phyloP scores from a whole-genome alignment of 176 grass and related monocot species.

The Panicum miliaceum region DNA sequence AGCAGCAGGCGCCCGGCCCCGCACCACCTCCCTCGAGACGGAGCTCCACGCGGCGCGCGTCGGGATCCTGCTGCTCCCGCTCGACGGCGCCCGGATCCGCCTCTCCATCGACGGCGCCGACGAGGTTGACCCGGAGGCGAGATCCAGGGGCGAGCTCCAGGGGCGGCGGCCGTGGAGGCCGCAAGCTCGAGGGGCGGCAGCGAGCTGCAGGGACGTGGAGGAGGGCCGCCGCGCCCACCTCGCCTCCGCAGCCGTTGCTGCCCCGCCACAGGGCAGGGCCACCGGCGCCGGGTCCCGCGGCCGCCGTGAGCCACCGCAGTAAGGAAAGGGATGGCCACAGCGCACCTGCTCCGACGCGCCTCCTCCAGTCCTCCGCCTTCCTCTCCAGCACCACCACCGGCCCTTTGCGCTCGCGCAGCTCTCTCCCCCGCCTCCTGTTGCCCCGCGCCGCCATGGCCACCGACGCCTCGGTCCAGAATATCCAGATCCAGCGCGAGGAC shows the following conservation, averaged over 20 bases:
- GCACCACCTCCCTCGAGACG: slow-evolving; percentile 74
- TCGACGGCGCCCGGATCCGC: slow-evolving; percentile 46
- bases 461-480: slow-evolving; percentile 59
- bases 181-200: too few relatives aligned
- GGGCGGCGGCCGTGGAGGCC: too few relatives aligned
- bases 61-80: slow-evolving; percentile 62
- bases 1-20: too few relatives aligned
- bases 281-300: too few relatives aligned
- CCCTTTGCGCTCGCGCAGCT: not conserved
- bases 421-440: slow-evolving; percentile 14
- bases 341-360: slow-evolving; percentile 33
- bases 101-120: slow-evolving; percentile 81
- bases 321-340: slow-evolving; percentile 36
- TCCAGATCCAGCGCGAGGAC: slow-evolving; percentile 87
- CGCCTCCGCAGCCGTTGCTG: too few relatives aligned
- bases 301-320: too few relatives aligned
- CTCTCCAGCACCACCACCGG: not conserved
- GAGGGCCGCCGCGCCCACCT: too few relatives aligned
- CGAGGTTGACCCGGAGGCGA: slow-evolving; percentile 74
- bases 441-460: slow-evolving; percentile 57
- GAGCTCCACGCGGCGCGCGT: slow-evolving; percentile 45
- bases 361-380: slow-evolving; percentile 35
- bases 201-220: too few relatives aligned
- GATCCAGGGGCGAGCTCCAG: too few relatives aligned
- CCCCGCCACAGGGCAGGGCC: too few relatives aligned